Conservation (phyloP, 257 asterid species). For the Ballota nigra region DNA sequence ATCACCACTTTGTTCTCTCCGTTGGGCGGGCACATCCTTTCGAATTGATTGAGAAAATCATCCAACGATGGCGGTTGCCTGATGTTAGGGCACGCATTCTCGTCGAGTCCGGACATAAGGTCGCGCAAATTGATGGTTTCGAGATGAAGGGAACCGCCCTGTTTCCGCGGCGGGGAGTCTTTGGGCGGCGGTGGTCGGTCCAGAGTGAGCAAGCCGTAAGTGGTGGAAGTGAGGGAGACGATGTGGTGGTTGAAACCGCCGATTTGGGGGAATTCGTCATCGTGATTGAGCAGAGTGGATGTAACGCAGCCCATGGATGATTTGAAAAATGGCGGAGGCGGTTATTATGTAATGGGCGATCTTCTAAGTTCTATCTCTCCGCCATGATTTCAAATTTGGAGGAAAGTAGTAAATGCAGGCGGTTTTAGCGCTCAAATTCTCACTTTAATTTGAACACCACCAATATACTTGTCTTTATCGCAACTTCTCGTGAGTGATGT, state of each 20-base stretch:
- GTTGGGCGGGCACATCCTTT: constrained; percentile 62
- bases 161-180: background rate
- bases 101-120: constrained; percentile 84
- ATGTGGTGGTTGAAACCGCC: constrained; percentile 71
- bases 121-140: constrained; percentile 89
- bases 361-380: too few species aligned
- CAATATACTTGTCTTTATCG: too few species aligned
- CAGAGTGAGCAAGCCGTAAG: constrained; percentile 65
- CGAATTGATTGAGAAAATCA: constrained; percentile 36
- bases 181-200: constrained; percentile 37
- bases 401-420: background rate
- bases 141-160: constrained; percentile 4
- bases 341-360: too few species aligned
- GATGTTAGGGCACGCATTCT: background rate
- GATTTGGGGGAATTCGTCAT: constrained; percentile 58
- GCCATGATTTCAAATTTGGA: background rate
- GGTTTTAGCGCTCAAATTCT: background rate
- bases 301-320: constrained; percentile 67
- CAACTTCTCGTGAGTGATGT: too few species aligned
- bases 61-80: background rate
- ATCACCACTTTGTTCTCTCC: constrained; percentile 65
- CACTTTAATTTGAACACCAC: background rate
- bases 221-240: constrained; percentile 80
- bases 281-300: constrained; percentile 54
- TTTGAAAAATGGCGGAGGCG: too few species aligned